These are phyloP conservation scores for Pulchroboletus neoregius DNA, from an alignment of 1,284 basidiomycete species.

Conservation along the genomic window DNA sequence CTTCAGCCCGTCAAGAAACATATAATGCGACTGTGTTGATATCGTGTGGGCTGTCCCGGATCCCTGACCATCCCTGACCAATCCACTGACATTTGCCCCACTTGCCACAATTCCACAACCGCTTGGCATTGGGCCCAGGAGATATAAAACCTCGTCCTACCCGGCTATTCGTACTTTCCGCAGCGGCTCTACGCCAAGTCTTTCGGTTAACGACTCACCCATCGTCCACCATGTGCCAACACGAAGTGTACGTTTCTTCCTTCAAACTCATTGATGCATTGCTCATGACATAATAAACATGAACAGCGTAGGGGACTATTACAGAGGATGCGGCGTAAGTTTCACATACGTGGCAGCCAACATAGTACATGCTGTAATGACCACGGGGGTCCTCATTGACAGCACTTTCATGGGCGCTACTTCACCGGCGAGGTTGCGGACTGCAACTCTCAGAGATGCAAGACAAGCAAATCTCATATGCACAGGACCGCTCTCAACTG, in stretches of 20 bases:
- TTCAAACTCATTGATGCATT: neutral
- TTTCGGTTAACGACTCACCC: neutral
- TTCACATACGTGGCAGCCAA: neutral
- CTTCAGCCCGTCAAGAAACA: neutral
- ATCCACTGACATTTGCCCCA: conserved; percentile 3
- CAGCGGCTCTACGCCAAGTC: neutral
- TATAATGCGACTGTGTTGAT: too few relatives aligned
- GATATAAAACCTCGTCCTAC: conserved; percentile 20
- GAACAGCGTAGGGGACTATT: conserved; percentile 54
- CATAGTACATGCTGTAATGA: conserved; percentile 15
- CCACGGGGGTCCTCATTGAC: neutral
- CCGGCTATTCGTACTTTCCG: neutral
- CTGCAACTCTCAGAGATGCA: conserved; percentile 48
- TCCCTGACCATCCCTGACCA: neutral
- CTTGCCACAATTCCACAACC: conserved; percentile 15
- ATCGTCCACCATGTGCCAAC: conserved; percentile 46
- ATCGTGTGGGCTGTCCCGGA: neutral
- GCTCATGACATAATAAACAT: conserved; percentile 7
- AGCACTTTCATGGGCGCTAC: conserved; percentile 64
- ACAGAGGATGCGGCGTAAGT: conserved; percentile 57
- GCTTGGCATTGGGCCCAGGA: conserved; percentile 6
- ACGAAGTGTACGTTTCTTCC: conserved; percentile 47
- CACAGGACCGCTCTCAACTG: conserved; percentile 51
- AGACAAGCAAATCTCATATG: conserved; percentile 50
- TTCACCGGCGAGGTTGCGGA: conserved; percentile 55